Base-by-base conservation (phyloP, 2,329 filamentous ascomycete genomes). In the Westerdykella aurantiaca region DNA sequence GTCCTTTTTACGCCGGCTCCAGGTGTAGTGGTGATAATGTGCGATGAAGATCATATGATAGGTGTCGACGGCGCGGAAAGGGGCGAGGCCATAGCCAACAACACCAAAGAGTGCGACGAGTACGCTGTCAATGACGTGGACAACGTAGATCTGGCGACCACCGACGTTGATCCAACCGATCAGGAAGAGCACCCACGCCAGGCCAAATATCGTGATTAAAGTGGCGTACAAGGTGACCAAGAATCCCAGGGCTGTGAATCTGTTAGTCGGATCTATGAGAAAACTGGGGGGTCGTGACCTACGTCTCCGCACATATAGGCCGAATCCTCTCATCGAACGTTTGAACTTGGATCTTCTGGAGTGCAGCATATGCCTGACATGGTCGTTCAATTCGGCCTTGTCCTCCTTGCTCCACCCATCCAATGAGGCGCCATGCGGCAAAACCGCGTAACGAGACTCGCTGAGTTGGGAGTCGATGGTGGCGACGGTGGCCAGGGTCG, bases 141-240 rank as follows among this genome's bases (percentile, higher is more conserved):
- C 66, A 2, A 75, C 69, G 13, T 73, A 91, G 3, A 80, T 70
- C 61, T 91, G 85, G 55, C 76, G 74, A 23, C 80, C 79, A 16
- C 85, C 86, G 16, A 91, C 83, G 50, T 88, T 89, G 60, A 93
- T 87, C 88, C 88, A 94, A 38, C 79, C 86, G 61, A 95, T 95
- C 43, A 94, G 72, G 68, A 91, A 93, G n/a, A 94, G 76, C 1
- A 95, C 88, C 88, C 88, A 95, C 0, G 86, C 86, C 11, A 91
- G 74, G 58, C 88, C 88, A 55, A 94, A 95, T 0, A 90, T 73
- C 0, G 88, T 93, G 55, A 95, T 90, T 16, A 91, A 73, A 1
- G 79, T 82, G 7, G 87, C 88, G 64, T 95, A 95, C 4, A 94
- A 69, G 0, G 87, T 93, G 46, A 95, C 85, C 43, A 90, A 76